Base-by-base conservation (phyloP, 306 rosid genomes). In the Alnus rubra region DNA sequence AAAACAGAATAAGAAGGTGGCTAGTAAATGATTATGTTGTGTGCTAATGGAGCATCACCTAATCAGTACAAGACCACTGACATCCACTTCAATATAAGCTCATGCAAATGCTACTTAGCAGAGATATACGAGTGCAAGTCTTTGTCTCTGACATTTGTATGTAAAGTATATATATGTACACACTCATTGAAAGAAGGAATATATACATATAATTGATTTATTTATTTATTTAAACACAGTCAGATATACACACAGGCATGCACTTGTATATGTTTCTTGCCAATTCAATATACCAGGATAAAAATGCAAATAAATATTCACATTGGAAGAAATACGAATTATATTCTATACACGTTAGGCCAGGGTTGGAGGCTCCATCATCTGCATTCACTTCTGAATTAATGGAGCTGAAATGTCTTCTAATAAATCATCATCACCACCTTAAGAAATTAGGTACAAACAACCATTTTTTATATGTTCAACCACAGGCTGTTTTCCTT, bases 21-120 rank as follows among this genome's bases (percentile, higher is more conserved):
- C 50, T 9, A 65, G 49, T 65, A 65, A 9, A 16, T 65, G 71
- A 65, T 15, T 62, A 37, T 65, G 71, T 65, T 65, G 71, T 65
- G 71, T 65, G 30, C 50, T 39, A 65, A 37, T 65, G 28, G 50
- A 2, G 45, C 3, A 39, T 35, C 23, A 65, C 2, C 30, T 37
- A 37, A 42, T 65, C 14, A 65, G 49, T 49, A 65, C 30, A 65
- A 65, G 71, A 65, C 71, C 50, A 14, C 71, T 3, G 14, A 28
- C 2, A 53, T 53, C 23, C 28, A 53, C 8, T 16, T 53, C 37
- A 58, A 0, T 58, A 23, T 13, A 58, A 58, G 35, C 12, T 1
- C 5, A 58, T 23, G 59, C 59, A 53, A 58, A 58, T 23, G 23
- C 35, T 1, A 58, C 9, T 23, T 58, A 58, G 15, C 10, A 58